These are phyloP conservation scores for Candida argentea DNA, from an alignment of 805 yeast species.

Conservation along the genomic window DNA sequence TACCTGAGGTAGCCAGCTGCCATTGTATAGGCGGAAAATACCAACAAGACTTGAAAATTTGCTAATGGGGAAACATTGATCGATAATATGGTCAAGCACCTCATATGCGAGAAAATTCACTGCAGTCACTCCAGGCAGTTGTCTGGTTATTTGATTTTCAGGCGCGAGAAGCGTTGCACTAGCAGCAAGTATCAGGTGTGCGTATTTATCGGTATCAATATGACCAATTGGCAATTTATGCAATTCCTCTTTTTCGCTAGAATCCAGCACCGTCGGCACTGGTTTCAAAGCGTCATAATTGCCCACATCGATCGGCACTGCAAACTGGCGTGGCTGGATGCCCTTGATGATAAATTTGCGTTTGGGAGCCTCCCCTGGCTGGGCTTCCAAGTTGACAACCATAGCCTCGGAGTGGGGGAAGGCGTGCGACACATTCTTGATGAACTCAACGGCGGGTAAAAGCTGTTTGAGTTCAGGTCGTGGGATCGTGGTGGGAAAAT, in stretches of 20 bases:
- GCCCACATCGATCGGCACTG: constrained; percentile 37
- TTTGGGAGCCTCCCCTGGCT: constrained; percentile 31
- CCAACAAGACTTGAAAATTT: constrained; percentile 16
- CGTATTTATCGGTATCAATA: constrained; percentile 22
- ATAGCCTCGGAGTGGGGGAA: constrained; percentile 86
- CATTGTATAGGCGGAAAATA: constrained; percentile 27
- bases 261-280: constrained; percentile 3
- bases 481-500: constrained; percentile 1
- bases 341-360: constrained; percentile 90
- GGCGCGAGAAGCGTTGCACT: constrained; percentile 15
- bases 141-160: constrained; percentile 10
- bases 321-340: constrained; percentile 69
- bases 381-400: constrained; percentile 61
- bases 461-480: constrained; percentile 28
- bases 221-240: constrained; percentile 25
- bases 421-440: constrained; percentile 85
- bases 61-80: constrained; percentile 13
- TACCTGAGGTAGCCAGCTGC: constrained; percentile 30
- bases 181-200: constrained; percentile 14
- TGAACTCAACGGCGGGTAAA: constrained; percentile 93
- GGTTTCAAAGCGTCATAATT: constrained; percentile 33
- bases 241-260: constrained; percentile 7
- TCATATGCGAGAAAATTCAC: constrained; percentile 24
- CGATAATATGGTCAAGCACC: constrained; percentile 21
- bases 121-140: constrained; percentile 10